Evolutionary conservation across 192 early-diverging fungal genomes (phyloP).

Genomic region (Podochytrium sp.): DNA sequence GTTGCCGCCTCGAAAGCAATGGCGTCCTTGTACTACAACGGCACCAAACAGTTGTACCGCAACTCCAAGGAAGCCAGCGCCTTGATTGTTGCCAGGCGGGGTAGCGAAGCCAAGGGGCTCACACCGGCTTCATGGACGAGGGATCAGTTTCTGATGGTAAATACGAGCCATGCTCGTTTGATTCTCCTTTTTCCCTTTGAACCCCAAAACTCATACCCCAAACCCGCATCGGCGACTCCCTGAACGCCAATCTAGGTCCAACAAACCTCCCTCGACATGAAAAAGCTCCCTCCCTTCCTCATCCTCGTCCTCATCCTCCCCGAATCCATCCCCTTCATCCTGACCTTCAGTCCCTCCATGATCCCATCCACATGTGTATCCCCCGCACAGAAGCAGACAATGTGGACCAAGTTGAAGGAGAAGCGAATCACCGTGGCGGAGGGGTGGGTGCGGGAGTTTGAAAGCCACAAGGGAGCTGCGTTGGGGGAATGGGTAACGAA

Average conservation of each 20-base stretch:
- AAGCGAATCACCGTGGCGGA: neutral
- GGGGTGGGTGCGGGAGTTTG: neutral
- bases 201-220: too few species aligned
- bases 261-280: constrained; percentile 15
- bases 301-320: constrained; percentile 12
- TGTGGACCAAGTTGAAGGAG: constrained; percentile 10
- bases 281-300: constrained; percentile 14
- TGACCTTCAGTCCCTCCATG: constrained; percentile 6
- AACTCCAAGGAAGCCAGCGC: constrained; percentile 1
- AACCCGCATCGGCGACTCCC: neutral
- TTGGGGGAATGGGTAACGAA: neutral
- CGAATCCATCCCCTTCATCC: constrained; percentile 9
- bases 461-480: too few species aligned
- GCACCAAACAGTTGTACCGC: constrained; percentile 1
- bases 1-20: constrained; percentile 1
- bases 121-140: neutral
- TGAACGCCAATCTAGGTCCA: neutral
- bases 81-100: neutral
- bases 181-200: too few species aligned
- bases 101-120: neutral
- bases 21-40: constrained; percentile 9
- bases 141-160: neutral
- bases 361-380: constrained; percentile 21
- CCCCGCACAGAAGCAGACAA: neutral
- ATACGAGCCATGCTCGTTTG: too few species aligned